Evolutionary conservation across 495 filamentous ascomycete genomes (phyloP).

Genomic region (Xylaria venustula): DNA sequence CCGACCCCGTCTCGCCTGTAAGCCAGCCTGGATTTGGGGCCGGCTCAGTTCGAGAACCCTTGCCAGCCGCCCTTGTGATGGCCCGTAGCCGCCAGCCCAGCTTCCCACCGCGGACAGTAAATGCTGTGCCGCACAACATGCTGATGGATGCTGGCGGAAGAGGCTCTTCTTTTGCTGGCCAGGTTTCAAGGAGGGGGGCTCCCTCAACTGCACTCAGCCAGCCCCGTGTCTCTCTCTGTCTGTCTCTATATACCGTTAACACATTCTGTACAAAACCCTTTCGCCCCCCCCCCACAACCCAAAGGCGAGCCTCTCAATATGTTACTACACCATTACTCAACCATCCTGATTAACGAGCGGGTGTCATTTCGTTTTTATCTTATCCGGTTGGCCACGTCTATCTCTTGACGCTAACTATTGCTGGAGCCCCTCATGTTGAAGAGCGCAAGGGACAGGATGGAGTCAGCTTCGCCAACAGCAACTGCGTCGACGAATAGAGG

Average conservation of each 20-base stretch:
- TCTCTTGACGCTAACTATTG: not conserved
- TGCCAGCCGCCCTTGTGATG: not conserved
- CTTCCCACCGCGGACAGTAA: not conserved
- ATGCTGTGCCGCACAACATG: constrained; percentile 1
- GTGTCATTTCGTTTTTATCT: not conserved
- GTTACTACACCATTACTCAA: not conserved
- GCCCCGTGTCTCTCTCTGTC: not conserved
- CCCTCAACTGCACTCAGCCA: constrained; percentile 4
- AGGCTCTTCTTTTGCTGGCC: not conserved
- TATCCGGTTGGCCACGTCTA: not conserved
- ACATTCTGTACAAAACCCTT: constrained; percentile 7
- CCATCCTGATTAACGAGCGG: not conserved
- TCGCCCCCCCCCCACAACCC: not conserved
- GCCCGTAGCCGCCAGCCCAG: not conserved
- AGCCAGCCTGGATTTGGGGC: not conserved
- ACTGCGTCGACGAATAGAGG: constrained; percentile 33
- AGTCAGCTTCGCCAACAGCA: constrained; percentile 30
- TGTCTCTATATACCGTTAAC: not conserved
- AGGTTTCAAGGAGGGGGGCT: not conserved
- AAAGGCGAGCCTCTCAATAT: not conserved
- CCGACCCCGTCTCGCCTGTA: not conserved
- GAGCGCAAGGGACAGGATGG: constrained; percentile 18
- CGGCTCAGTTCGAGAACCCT: not conserved
- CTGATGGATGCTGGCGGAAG: not conserved
- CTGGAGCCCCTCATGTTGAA: not conserved